Conservation (phyloP, 2,329 filamentous ascomycete species). For the Cladosporium sp. region DNA sequence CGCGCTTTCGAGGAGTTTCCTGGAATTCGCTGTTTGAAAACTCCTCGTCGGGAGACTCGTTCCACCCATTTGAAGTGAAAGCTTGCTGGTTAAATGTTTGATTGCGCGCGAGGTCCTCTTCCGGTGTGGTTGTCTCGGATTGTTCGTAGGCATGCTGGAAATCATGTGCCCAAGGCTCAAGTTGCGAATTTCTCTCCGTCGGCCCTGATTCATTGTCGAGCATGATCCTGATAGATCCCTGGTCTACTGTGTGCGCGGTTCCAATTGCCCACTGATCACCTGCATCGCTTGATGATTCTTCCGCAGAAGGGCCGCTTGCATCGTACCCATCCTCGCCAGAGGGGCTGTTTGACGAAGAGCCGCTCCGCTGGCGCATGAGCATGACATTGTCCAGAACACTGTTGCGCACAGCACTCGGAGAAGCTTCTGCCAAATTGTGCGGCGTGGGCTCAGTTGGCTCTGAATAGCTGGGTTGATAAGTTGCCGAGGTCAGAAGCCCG, state of each 20-base stretch:
- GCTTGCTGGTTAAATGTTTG: conserved; percentile 22
- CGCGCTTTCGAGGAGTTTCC: conserved; percentile 25
- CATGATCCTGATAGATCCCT: conserved; percentile 34
- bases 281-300: conserved; percentile 12
- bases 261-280: conserved; percentile 7
- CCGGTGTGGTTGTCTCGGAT: neutral
- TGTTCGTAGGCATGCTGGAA: conserved; percentile 6
- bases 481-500: conserved; percentile 2
- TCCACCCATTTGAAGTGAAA: conserved; percentile 21
- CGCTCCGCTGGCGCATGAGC: conserved; percentile 29
- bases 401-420: neutral
- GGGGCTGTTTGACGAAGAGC: conserved; percentile 24
- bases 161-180: neutral
- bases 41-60: conserved; percentile 19
- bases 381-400: conserved; percentile 30
- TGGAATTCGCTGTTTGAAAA: conserved; percentile 18
- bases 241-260: conserved; percentile 15
- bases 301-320: conserved; percentile 21
- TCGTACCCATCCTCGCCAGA: conserved; percentile 31
- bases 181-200: neutral
- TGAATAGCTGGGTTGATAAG: neutral
- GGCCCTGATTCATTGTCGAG: conserved; percentile 25
- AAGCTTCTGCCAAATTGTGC: neutral
- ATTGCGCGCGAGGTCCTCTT: conserved; percentile 16
- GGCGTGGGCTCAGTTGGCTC: neutral